Conservation (phyloP, 208 protist genomes). For the Leishmania turanica region DNA sequence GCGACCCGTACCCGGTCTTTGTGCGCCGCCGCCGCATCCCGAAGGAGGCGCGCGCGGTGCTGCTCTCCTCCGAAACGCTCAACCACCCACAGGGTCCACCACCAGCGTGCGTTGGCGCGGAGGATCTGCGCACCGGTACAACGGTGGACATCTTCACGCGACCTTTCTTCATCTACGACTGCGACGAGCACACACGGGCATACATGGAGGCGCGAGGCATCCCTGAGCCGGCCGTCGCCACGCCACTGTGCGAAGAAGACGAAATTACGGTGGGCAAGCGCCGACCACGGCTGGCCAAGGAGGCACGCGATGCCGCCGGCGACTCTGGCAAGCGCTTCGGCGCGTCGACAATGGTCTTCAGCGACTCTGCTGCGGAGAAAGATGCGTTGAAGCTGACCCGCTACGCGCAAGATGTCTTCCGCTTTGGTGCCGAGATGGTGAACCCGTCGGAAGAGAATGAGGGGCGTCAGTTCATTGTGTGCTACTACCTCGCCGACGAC, state of each 20-base stretch:
- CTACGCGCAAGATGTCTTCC: constrained; percentile 90
- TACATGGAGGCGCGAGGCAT: constrained; percentile 78
- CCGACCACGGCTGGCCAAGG: constrained; percentile 24
- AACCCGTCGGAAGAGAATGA: constrained; percentile 59
- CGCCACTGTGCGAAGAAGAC: constrained; percentile 51
- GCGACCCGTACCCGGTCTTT: constrained; percentile 94
- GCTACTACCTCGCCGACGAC: constrained; percentile 96
- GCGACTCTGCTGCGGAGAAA: constrained; percentile 50
- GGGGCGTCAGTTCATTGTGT: constrained; percentile 84
- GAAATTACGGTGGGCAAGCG: constrained; percentile 33
- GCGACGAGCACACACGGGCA: constrained; percentile 90
- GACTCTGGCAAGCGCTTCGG: constrained; percentile 35
- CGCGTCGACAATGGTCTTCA: constrained; percentile 79
- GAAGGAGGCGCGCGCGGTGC: constrained; percentile 37
- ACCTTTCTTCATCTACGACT: constrained; percentile 93
- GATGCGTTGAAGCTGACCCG: constrained; percentile 87
- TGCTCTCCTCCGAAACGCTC: constrained; percentile 70
- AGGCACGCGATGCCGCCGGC: not conserved
- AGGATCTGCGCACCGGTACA: constrained; percentile 87
- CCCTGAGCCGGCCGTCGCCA: constrained; percentile 30
- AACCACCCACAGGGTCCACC: constrained; percentile 45
- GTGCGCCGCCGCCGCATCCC: constrained; percentile 89
- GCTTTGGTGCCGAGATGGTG: constrained; percentile 81
- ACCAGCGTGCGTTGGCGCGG: constrained; percentile 55
- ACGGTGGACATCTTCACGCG: constrained; percentile 81